Base-by-base conservation (phyloP, 1,284 basidiomycete species). In the Irpex sp. region DNA sequence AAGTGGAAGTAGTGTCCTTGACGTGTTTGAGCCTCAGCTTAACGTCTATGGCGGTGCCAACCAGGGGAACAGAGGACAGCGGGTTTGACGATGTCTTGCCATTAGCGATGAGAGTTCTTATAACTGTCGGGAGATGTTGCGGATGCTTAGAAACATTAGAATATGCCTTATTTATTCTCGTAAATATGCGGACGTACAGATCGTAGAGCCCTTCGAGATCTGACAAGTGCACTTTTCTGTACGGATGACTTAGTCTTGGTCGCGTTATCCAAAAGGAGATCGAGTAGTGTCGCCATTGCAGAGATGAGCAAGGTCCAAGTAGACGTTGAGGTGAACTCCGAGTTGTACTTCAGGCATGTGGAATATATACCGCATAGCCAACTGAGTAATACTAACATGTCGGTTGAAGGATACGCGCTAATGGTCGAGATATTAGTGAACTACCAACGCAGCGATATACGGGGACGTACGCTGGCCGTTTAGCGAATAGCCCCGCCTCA, bases 321-420 rank as follows among this genome's bases (percentile, higher is more conserved):
- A 13, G 78, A 77, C 2, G 81, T 77, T 2, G 78, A 75, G 1
- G 77, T 60, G 67, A 86, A 85, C 19, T 79, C 71, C 2, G 78
- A 73, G 58, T 82, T 81, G 48, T 72, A 64, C 59, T 79, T 72
- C 9, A 84, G 68, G 65, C 82, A 85, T 7, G 79, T 76, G 3
- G 79, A 74, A 70, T 91, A 92, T 49, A 93, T 74, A 11, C 81
- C 81, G 70, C 87, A 89, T 5, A 85, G 79, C 91, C 93, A 95
- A 67, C 81, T 86, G 40, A 93, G 79, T 5, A 95, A 82, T 17
- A 91, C 85, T 70, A 90, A 91, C 38, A 90, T 70, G 66, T 90
- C 85, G 5, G 84, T 75, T 5, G 88, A 77, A 1, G 89, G 87
- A 70, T 84, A 82, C 5, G 87, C 82, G 67, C 88, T 89, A 66